Evolutionary conservation across 106 monocot genomes (phyloP).

Genomic region (Dendrobium catenatum): DNA sequence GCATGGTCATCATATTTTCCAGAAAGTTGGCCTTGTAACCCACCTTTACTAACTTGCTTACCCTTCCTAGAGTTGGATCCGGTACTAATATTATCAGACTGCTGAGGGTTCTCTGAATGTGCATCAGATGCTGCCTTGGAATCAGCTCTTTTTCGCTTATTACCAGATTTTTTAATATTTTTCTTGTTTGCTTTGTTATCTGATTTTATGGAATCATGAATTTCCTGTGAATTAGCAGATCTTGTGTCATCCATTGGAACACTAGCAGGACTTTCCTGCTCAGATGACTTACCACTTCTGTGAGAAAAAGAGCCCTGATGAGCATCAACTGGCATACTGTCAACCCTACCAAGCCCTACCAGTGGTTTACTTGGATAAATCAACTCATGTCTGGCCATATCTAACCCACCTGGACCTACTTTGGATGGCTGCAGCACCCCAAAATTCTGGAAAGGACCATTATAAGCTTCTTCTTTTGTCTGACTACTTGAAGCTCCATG

Average conservation of each 20-base stretch:
- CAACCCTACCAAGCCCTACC: slow-evolving; percentile 27
- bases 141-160: slow-evolving; percentile 81
- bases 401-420: slow-evolving; percentile 14
- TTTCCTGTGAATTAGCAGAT: slow-evolving; percentile 81
- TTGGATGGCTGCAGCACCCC: slow-evolving; percentile 23
- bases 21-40: slow-evolving; percentile 28
- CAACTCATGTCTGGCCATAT: slow-evolving; percentile 31
- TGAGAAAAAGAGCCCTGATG: slow-evolving; percentile 60
- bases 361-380: slow-evolving; percentile 19
- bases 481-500: slow-evolving; percentile 50
- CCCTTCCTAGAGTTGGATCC: slow-evolving; percentile 57
- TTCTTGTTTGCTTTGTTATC: slow-evolving; percentile 51
- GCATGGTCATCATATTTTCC: slow-evolving; percentile 30
- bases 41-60: slow-evolving; percentile 44
- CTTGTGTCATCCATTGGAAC: slow-evolving; percentile 70
- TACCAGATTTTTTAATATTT: slow-evolving; percentile 36
- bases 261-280: slow-evolving; percentile 63
- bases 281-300: slow-evolving; percentile 54
- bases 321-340: slow-evolving; percentile 31
- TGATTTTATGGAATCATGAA: slow-evolving; percentile 44
- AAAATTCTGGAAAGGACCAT: slow-evolving; percentile 24
- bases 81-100: slow-evolving; percentile 41
- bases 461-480: slow-evolving; percentile 30
- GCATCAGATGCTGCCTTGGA: slow-evolving; percentile 41
- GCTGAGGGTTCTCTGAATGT: slow-evolving; percentile 42